Conservation (phyloP, 2,329 filamentous ascomycete species). For the Sclerotinia glacialis region DNA sequence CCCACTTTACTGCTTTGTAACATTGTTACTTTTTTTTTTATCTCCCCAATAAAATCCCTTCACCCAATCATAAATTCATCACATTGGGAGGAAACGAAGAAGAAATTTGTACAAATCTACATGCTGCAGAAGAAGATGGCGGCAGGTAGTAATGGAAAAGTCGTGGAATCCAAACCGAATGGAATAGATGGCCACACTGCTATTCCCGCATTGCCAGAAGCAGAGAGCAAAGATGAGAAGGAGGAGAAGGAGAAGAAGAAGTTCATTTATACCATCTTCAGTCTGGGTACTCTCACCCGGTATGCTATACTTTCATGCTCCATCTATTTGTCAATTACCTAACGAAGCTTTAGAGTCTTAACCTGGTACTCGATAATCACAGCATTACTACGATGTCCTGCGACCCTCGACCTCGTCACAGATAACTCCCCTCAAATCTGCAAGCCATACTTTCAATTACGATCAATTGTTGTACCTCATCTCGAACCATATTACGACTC, state of each 20-base stretch:
- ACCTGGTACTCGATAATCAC: conserved; percentile 87
- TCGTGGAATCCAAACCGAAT: conserved; percentile 37
- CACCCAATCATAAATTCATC: conserved; percentile 15
- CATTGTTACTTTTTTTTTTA: conserved; percentile 8
- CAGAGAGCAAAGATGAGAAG: conserved; percentile 27
- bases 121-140: conserved; percentile 41
- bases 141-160: conserved; percentile 41
- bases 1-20: conserved; percentile 10
- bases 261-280: conserved; percentile 41
- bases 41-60: conserved; percentile 1
- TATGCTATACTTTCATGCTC: conserved; percentile 38
- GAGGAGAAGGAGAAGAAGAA: neutral
- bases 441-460: conserved; percentile 72
- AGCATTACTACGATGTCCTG: conserved; percentile 77
- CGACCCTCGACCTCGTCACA: conserved; percentile 63
- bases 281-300: conserved; percentile 55
- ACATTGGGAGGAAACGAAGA: neutral
- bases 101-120: conserved; percentile 20
- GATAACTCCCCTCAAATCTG: conserved; percentile 74
- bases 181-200: conserved; percentile 43
- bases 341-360: conserved; percentile 55
- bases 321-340: conserved; percentile 10
- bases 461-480: conserved; percentile 66
- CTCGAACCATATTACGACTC: conserved; percentile 80
- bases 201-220: conserved; percentile 38